A percentile compares a stretch with the other conserved stretches of the same genome.
These are phyloP conservation scores for Penicillium nordicum DNA, from an alignment of 2,329 filamentous ascomycete genomes.

Conservation along the genomic window DNA sequence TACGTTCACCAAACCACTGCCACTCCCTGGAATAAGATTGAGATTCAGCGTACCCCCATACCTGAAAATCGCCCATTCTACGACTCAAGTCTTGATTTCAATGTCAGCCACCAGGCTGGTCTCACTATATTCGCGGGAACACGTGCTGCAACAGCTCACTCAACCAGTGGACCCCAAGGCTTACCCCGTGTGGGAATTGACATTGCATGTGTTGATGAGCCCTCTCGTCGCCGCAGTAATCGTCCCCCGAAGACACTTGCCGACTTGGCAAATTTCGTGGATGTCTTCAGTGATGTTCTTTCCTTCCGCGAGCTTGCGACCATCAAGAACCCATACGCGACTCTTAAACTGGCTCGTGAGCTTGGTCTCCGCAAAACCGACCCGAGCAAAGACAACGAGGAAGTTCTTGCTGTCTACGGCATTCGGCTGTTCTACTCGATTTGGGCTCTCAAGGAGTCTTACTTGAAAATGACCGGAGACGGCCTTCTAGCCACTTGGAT, in stretches of 20 bases:
- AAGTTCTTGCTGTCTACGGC: constrained; percentile 49
- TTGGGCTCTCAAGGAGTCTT: constrained; percentile 65
- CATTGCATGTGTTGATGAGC: constrained; percentile 60
- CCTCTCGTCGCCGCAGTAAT: constrained; percentile 10
- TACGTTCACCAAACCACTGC: constrained; percentile 55
- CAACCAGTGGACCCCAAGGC: not conserved
- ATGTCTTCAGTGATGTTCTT: constrained; percentile 60
- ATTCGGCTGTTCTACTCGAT: constrained; percentile 61
- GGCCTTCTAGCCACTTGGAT: constrained; percentile 61
- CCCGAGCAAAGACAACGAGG: constrained; percentile 7
- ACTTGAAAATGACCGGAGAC: constrained; percentile 65
- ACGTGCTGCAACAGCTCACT: constrained; percentile 17
- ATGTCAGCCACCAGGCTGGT: constrained; percentile 62
- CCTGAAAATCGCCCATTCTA: constrained; percentile 52
- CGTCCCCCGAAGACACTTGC: constrained; percentile 45
- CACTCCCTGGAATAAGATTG: constrained; percentile 57
- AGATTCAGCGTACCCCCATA: constrained; percentile 51
- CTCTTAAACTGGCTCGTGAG: constrained; percentile 11
- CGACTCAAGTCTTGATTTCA: constrained; percentile 53
- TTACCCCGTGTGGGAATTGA: constrained; percentile 55
- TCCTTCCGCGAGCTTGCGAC: constrained; percentile 52
- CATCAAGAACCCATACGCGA: constrained; percentile 48
- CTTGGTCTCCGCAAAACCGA: constrained; percentile 13
- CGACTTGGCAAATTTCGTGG: constrained; percentile 56
- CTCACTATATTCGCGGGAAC: constrained; percentile 58